Percentiles rank a stretch among this genome's conserved stretches.
These are phyloP conservation scores for Corchorus capsularis DNA, from an alignment of 345 rosid genomes.

Conservation along the genomic window DNA sequence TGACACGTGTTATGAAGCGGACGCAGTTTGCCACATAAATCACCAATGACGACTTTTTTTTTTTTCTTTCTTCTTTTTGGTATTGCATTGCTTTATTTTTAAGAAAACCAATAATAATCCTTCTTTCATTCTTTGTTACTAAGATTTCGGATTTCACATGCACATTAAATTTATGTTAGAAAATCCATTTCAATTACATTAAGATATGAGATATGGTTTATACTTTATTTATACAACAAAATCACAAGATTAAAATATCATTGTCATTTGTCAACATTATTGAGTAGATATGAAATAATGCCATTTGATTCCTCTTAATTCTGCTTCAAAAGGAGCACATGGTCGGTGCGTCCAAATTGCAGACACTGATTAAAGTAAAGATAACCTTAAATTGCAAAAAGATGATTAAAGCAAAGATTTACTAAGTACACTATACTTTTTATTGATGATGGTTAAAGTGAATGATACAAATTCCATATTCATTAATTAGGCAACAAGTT, in stretches of 20 bases:
- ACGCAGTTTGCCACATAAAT: slow-evolving; percentile 7
- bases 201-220: too few relatives aligned
- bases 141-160: too few relatives aligned
- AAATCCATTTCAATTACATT: too few relatives aligned
- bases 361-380: neutral
- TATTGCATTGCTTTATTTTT: neutral
- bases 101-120: too few relatives aligned
- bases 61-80: too few relatives aligned
- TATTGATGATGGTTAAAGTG: slow-evolving; percentile 12
- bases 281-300: neutral
- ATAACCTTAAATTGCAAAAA: neutral
- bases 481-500: neutral
- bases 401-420: too few relatives aligned
- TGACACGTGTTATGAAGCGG: neutral
- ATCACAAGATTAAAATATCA: too few relatives aligned
- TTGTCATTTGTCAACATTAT: neutral
- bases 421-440: neutral
- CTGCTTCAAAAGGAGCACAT: neutral
- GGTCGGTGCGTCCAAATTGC: neutral
- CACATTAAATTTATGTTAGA: too few relatives aligned
- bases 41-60: neutral
- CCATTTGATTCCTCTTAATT: neutral
- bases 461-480: neutral
- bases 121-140: too few relatives aligned
- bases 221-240: too few relatives aligned